phyloP scores from a whole-genome alignment of 805 yeast genomes.

The Danielia reshetovae region DNA sequence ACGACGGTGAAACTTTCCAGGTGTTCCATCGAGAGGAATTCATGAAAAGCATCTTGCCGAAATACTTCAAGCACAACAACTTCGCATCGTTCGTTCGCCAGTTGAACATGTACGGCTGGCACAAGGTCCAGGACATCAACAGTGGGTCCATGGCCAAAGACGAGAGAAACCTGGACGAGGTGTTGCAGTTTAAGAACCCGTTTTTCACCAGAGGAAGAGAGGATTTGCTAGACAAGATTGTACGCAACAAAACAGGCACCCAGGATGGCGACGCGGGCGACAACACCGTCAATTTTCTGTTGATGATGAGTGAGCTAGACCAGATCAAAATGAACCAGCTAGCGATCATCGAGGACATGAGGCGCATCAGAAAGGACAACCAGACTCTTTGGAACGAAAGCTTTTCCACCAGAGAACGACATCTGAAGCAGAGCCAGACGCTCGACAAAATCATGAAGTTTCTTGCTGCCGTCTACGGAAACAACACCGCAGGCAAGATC shows the following conservation, averaged over 20 bases:
- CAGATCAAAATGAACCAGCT: conserved; percentile 72
- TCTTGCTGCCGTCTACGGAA: conserved; percentile 76
- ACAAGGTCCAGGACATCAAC: conserved; percentile 89
- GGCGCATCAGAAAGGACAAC: conserved; percentile 81
- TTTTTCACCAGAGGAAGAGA: conserved; percentile 73
- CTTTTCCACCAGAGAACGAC: conserved; percentile 75
- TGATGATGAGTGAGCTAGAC: conserved; percentile 68
- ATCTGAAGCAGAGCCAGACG: conserved; percentile 81
- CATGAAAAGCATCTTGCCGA: conserved; percentile 80
- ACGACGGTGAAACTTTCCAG: conserved; percentile 80
- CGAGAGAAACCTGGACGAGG: conserved; percentile 61
- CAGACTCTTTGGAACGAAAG: conserved; percentile 90
- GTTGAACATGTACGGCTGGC: conserved; percentile 98
- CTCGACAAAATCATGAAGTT: conserved; percentile 84
- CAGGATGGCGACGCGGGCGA: conserved; percentile 21
- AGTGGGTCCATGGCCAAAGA: conserved; percentile 55
- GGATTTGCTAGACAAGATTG: conserved; percentile 79
- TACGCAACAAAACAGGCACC: conserved; percentile 57
- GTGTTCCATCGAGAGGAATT: conserved; percentile 82
- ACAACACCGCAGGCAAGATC: conserved; percentile 49
- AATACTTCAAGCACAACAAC: conserved; percentile 91
- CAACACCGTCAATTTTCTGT: conserved; percentile 40
- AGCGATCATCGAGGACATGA: conserved; percentile 77
- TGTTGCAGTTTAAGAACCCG: conserved; percentile 86
- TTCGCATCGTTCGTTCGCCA: conserved; percentile 96